Conservation (phyloP, 306 rosid species). For the Geum urbanum region DNA sequence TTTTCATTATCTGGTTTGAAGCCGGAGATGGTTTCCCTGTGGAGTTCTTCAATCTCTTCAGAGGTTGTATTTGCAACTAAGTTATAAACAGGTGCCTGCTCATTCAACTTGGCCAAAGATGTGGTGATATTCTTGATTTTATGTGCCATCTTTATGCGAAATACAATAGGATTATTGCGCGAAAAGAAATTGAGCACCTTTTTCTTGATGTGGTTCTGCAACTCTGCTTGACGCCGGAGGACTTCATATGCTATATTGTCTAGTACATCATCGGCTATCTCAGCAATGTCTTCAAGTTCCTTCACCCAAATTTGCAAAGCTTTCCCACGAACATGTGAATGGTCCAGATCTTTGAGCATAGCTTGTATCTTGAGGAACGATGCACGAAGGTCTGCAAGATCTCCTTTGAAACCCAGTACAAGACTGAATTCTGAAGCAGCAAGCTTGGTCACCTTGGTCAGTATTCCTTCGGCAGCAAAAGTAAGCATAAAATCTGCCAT, state of each 20-base stretch:
- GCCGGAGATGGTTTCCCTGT: background rate
- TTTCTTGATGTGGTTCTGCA: background rate
- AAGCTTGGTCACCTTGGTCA: background rate
- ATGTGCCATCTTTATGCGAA: slow-evolving; percentile 4
- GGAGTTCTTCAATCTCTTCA: background rate
- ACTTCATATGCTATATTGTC: slow-evolving; percentile 10
- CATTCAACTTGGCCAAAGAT: background rate
- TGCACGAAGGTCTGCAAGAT: background rate
- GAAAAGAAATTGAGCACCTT: slow-evolving; percentile 4
- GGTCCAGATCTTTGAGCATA: slow-evolving; percentile 1
- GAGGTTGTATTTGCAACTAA: background rate
- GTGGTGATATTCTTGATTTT: background rate
- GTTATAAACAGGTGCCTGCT: too few species aligned
- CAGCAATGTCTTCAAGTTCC: slow-evolving; percentile 1
- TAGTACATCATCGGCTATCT: slow-evolving; percentile 5
- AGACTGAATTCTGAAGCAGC: slow-evolving; percentile 8
- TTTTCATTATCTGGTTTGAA: background rate
- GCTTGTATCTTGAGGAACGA: background rate
- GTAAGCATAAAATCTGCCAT: too few species aligned
- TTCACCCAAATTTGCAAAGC: slow-evolving; percentile 8
- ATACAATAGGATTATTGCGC: background rate
- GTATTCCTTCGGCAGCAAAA: too few species aligned
- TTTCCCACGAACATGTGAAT: background rate
- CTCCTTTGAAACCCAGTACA: slow-evolving; percentile 8
- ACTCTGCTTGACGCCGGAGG: slow-evolving; percentile 11